Evolutionary conservation across 2,329 filamentous ascomycete species (phyloP), one percentile per base, ranked within the genome.

Genomic region (Curvularia verruculosa): DNA sequence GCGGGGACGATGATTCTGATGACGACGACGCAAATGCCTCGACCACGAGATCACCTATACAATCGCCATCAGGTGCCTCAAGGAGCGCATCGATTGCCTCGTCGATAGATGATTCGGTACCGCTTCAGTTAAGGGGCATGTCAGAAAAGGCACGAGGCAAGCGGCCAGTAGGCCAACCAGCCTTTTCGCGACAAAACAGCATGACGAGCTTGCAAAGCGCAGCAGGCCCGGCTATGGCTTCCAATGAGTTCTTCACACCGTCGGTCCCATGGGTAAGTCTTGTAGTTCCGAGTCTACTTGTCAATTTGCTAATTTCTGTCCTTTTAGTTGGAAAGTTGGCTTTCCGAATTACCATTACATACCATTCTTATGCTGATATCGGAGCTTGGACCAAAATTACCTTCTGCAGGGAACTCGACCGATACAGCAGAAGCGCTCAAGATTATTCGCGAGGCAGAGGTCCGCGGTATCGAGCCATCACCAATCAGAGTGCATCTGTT

Each of bases 81-180:
- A 84, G 87, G 36, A 85, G 89, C 21, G 88, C 52, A 3, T 94
- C 91, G 0, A 81, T 89, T 19, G 85, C 86, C 26, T 85, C 84
- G 0, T 86, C 85, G 0, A 78, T 85, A 0, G 92, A 96, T 57
- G 92, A 96, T 58, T 89, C 89, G 3, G 86, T 96, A 9, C 92
- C 92, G 13, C 83, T 87, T 19, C 93, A 97, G 73, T 75, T 96
- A 28, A 86, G 91, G 55, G 92, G 92, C 52, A 96, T 98, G 91
- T 97, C 94, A 19, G 95, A 98, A 77, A 99, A 98, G 75, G 95
- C 95, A 15, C 84, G 95, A 48, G 95, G 95, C 7, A 99, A 99
- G 77, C 92, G 96, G 87, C 95, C 94, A 26, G 92, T 90, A 12
- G 90, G 91, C 1, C 83, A 89, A 48, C 84, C 86, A n/a, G 85